Evolutionary conservation across 305 asterid genomes (phyloP).

Genomic region (Coffea humblotiana): DNA sequence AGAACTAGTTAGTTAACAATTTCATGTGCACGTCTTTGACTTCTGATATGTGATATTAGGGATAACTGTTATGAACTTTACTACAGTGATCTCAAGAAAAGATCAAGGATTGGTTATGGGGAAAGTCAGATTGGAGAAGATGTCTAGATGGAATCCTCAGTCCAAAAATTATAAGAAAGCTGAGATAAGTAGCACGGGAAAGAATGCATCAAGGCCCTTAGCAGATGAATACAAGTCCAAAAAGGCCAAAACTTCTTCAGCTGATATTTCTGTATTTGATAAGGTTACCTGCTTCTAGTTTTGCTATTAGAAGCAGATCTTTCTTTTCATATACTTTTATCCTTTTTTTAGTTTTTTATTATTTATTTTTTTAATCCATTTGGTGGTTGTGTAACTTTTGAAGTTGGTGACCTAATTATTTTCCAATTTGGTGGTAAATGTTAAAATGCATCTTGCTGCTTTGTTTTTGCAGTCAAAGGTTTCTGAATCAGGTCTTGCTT

Average conservation of each 20-base stretch:
- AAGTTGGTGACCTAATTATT: too few relatives aligned
- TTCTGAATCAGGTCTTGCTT: conserved; percentile 38
- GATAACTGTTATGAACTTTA: background rate
- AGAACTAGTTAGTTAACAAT: background rate
- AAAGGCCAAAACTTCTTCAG: conserved; percentile 34
- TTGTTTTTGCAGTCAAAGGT: conserved; percentile 44
- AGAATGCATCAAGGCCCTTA: conserved; percentile 30
- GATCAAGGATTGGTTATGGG: conserved; percentile 37
- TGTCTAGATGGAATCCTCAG: conserved; percentile 36
- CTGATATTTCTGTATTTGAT: conserved; percentile 38
- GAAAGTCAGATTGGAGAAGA: conserved; percentile 36
- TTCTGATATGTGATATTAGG: background rate
- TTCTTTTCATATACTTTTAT: background rate
- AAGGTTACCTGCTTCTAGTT: conserved; percentile 45
- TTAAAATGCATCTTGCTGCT: background rate
- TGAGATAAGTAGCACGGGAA: conserved; percentile 34
- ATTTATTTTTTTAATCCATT: background rate
- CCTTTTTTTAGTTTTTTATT: background rate
- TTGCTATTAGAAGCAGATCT: background rate
- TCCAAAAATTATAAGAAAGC: conserved; percentile 38
- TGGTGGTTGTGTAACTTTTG: too few relatives aligned
- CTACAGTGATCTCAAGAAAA: conserved; percentile 21
- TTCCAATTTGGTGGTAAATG: background rate
- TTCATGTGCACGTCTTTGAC: background rate
- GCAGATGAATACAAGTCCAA: conserved; percentile 43